A percentile compares a stretch with the other conserved stretches of the same genome.
These are phyloP conservation scores for Rhododendron vialii DNA, from an alignment of 148 eudicot species.

Conservation along the genomic window DNA sequence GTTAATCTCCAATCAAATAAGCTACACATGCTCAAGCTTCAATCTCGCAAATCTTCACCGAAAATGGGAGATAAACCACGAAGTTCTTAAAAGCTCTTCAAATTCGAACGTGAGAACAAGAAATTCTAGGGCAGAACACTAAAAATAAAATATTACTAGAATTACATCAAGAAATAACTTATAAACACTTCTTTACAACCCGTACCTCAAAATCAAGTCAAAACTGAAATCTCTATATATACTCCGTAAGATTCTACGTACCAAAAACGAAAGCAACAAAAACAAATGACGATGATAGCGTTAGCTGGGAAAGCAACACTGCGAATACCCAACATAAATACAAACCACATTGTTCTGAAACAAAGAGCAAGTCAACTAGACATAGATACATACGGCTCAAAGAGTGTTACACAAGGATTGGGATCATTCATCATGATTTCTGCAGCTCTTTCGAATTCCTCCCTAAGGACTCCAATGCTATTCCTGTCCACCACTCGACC, in stretches of 20 bases:
- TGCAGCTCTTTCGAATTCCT: conserved; percentile 96
- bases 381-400: conserved; percentile 57
- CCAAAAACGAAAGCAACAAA: background rate
- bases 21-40: background rate
- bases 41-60: background rate
- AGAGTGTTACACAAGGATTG: conserved; percentile 67
- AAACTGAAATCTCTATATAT: background rate
- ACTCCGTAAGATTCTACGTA: background rate
- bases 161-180: background rate
- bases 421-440: conserved; percentile 73
- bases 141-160: background rate
- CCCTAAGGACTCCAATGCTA: conserved; percentile 81
- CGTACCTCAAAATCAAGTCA: background rate
- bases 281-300: background rate
- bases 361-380: conserved; percentile 25
- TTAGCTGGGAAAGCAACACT: background rate
- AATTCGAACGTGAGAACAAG: background rate
- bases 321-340: background rate
- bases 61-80: background rate
- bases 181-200: conserved; percentile 4
- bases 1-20: background rate
- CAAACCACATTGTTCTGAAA: background rate
- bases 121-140: background rate
- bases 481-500: conserved; percentile 87
- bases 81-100: background rate